These are phyloP conservation scores for Panicum miliaceum DNA, from an alignment of 176 grass and related monocot genomes.

Conservation along the genomic window DNA sequence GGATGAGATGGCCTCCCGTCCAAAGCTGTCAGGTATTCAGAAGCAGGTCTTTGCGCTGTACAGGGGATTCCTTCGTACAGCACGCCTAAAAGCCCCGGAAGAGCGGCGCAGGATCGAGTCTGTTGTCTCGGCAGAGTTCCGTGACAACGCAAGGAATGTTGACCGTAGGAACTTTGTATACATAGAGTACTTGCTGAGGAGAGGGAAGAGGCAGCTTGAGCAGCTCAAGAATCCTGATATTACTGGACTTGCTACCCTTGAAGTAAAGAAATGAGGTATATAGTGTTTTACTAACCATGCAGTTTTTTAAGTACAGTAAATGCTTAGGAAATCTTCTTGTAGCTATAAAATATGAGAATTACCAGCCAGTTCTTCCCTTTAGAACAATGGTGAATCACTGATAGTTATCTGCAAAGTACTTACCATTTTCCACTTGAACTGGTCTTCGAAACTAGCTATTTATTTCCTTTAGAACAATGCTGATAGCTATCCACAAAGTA, in stretches of 20 bases:
- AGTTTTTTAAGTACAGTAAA: neutral
- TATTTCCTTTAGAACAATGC: neutral
- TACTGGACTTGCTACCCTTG: constrained; percentile 61
- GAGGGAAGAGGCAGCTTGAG: constrained; percentile 86
- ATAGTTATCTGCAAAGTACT: neutral
- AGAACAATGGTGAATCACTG: neutral
- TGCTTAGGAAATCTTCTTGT: neutral
- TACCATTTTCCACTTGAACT: neutral
- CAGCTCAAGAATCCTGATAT: constrained; percentile 93
- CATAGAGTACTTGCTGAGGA: constrained; percentile 91
- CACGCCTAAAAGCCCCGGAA: constrained; percentile 59
- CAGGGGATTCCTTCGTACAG: constrained; percentile 78
- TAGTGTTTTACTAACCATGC: neutral
- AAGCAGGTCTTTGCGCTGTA: constrained; percentile 81
- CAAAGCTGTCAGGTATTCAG: constrained; percentile 83
- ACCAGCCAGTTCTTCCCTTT: too few relatives aligned
- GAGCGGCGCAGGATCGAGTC: constrained; percentile 67
- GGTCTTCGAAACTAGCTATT: neutral
- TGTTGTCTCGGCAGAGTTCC: constrained; percentile 74
- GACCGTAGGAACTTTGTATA: constrained; percentile 89
- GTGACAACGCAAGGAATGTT: constrained; percentile 66
- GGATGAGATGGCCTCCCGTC: constrained; percentile 66
- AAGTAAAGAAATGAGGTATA: constrained; percentile 59
- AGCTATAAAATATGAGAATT: neutral
- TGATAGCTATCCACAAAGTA: neutral